These are phyloP conservation scores for Spinellus fusiger DNA, from an alignment of 192 early-diverging fungal species.

Conservation along the genomic window DNA sequence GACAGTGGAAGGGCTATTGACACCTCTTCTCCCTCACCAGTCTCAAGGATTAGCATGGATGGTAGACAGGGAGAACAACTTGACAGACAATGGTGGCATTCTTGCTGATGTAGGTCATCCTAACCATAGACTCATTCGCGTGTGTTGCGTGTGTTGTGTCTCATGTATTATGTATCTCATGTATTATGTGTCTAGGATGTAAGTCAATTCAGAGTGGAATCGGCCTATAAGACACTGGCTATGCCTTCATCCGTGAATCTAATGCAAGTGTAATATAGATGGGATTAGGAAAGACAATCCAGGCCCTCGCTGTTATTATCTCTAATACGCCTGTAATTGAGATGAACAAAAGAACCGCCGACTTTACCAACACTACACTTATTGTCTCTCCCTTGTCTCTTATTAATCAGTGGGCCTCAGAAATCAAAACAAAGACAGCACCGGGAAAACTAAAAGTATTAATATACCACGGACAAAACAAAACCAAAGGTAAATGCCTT, in stretches of 20 bases:
- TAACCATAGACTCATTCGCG: neutral
- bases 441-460: slow-evolving; percentile 17
- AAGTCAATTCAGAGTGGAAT: neutral
- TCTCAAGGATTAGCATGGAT: slow-evolving; percentile 29
- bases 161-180: neutral
- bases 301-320: slow-evolving; percentile 24
- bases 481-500: slow-evolving; percentile 8
- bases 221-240: neutral
- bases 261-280: slow-evolving; percentile 21
- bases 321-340: slow-evolving; percentile 13
- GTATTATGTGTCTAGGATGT: slow-evolving; percentile 9
- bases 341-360: neutral
- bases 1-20: slow-evolving; percentile 17
- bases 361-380: slow-evolving; percentile 24
- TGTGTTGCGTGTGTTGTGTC: neutral
- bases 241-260: too few species aligned
- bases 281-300: slow-evolving; percentile 38
- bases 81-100: slow-evolving; percentile 27
- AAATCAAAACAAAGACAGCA: slow-evolving; percentile 29
- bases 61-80: slow-evolving; percentile 29
- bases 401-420: slow-evolving; percentile 35
- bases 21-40: slow-evolving; percentile 26
- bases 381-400: slow-evolving; percentile 36
- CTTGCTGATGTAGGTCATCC: slow-evolving; percentile 31
- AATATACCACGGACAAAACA: slow-evolving; percentile 30